A percentile compares a stretch with the other conserved stretches of the same genome.
These are phyloP conservation scores for Paraphoma chrysanthemicola DNA, from an alignment of 2,329 filamentous ascomycete genomes.

Conservation along the genomic window DNA sequence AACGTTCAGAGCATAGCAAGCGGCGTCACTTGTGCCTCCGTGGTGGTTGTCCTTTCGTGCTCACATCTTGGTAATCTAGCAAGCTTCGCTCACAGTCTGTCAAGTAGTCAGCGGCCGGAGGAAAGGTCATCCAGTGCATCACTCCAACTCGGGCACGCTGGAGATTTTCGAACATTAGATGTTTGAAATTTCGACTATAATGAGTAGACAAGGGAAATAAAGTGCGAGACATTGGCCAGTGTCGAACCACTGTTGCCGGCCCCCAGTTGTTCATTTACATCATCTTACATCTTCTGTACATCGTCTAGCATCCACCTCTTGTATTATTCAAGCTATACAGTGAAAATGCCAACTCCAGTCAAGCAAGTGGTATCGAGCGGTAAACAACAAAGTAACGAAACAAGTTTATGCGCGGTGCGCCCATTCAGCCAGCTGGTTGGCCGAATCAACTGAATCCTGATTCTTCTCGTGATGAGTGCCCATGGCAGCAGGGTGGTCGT, in stretches of 20 bases:
- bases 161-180: too few species aligned
- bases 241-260: neutral
- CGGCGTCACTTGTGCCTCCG: neutral
- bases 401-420: slow-evolving; percentile 37
- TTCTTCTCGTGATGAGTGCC: slow-evolving; percentile 45
- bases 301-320: neutral
- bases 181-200: too few species aligned
- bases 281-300: neutral
- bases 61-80: neutral
- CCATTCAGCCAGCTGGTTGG: slow-evolving; percentile 44
- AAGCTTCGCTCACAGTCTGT: neutral
- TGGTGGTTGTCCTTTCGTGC: neutral
- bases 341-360: neutral
- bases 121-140: neutral
- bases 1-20: neutral
- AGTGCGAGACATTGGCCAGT: neutral
- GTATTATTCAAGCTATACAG: neutral
- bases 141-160: too few species aligned
- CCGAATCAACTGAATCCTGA: slow-evolving; percentile 45
- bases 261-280: neutral
- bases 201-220: neutral
- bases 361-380: neutral
- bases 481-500: slow-evolving; percentile 37
- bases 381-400: neutral
- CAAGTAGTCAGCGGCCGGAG: neutral